phyloP scores from a whole-genome alignment of 2,329 filamentous ascomycete species.

The Apiospora koreana region DNA sequence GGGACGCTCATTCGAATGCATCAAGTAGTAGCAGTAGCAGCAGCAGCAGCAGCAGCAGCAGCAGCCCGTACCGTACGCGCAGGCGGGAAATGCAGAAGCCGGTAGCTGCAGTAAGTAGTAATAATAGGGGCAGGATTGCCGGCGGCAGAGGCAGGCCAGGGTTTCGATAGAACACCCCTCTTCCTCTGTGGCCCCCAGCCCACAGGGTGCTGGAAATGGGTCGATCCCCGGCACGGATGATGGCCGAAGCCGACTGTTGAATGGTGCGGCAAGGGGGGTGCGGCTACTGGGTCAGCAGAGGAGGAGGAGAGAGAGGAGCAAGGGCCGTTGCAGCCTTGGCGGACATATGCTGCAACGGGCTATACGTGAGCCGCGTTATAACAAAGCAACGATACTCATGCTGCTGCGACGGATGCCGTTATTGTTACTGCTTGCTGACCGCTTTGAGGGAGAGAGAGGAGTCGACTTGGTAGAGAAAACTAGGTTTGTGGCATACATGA shows the following conservation, averaged over 20 bases:
- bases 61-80: not conserved
- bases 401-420: not conserved
- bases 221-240: not conserved
- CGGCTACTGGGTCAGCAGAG: not conserved
- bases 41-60: not conserved
- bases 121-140: not conserved
- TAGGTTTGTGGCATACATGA: slow-evolving; percentile 5
- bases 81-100: not conserved
- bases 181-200: not conserved
- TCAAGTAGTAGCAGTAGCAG: not conserved
- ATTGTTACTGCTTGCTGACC: not conserved
- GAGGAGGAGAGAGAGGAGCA: not conserved
- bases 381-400: not conserved
- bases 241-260: not conserved
- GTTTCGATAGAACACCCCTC: not conserved
- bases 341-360: not conserved
- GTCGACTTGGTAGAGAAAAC: not conserved
- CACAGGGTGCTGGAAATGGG: not conserved
- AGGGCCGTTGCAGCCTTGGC: slow-evolving; percentile 4
- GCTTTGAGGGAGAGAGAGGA: not conserved
- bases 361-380: slow-evolving; percentile 5
- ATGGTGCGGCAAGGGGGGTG: not conserved
- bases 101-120: slow-evolving; percentile 4
- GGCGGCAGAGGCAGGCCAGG: not conserved
- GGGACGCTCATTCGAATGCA: not conserved